Base-by-base conservation (phyloP, 148 eudicot species). In the Dysphania ambrosioides region DNA sequence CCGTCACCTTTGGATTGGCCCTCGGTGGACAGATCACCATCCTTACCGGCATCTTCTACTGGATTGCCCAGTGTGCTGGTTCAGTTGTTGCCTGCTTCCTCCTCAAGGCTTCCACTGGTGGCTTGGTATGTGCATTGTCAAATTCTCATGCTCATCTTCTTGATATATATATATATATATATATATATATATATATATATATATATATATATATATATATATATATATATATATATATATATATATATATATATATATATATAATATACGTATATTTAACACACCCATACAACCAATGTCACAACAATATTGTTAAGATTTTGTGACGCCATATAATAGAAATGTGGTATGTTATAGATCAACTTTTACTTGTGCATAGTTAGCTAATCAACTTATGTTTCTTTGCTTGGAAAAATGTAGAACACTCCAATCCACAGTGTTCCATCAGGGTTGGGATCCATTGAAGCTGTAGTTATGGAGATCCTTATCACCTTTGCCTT, bases 1-100 rank as follows among this genome's bases (percentile, higher is more conserved):
- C 97, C 32, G 97, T 91, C 75, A 91, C 97, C 84, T 87, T 90
- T 21, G 97, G 97, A 11, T 79, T 88, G 88, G 91, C 90, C 55
- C 73, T 93, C 41, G 97, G 97, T 1, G 97, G 97, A 5, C 97
- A 93, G 49, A 90, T 93, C 87, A 93, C 97, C 70, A 59, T 93
- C 79, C 87, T 93, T n/a, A 90, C 93, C n/a, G 90, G 96, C 68
- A 24, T 90, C 42, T 79, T 93, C 59, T 81, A 81, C 75, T 81
- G 83, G 83, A 56, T 81, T 73, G 80, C 83, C 29, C 83, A 81
- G 67, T 73, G 73, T 73, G 72, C 36, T 77, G 83, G 83, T 63
- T 78, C 83, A 13, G 71, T 88, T 68, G 77, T 83, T 77, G 83
- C 66, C 11, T 56, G 78, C 41, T 74, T 81, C 86, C 89, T 91